A percentile compares a stretch with the other conserved stretches of the same genome.
phyloP scores from a whole-genome alignment of 306 rosid genomes.

The Medicago truncatula region MtrunA17r5.0-ANR NC_053047.1:6050001-6050500 shows the following conservation, averaged over 20 bases:
- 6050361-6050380: conserved; percentile 28
- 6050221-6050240: conserved; percentile 31
- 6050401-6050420: conserved; percentile 35
- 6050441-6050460: conserved; percentile 1
- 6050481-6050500: background rate
- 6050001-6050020: too few relatives aligned
- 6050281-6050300: conserved; percentile 47
- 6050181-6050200: background rate
- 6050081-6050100: too few relatives aligned
- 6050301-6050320: conserved; percentile 35
- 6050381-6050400: conserved; percentile 35
- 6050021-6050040: too few relatives aligned
- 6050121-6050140: too few relatives aligned
- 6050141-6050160: too few relatives aligned
- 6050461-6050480: background rate
- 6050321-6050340: conserved; percentile 59
- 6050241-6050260: conserved; percentile 37
- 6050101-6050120: too few relatives aligned
- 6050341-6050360: conserved; percentile 39
- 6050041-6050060: too few relatives aligned
- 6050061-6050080: too few relatives aligned
- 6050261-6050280: conserved; percentile 23
- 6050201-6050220: background rate
- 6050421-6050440: conserved; percentile 41
- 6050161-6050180: background rate